Conservation (phyloP, 345 rosid species). For the Ricinus communis region DNA sequence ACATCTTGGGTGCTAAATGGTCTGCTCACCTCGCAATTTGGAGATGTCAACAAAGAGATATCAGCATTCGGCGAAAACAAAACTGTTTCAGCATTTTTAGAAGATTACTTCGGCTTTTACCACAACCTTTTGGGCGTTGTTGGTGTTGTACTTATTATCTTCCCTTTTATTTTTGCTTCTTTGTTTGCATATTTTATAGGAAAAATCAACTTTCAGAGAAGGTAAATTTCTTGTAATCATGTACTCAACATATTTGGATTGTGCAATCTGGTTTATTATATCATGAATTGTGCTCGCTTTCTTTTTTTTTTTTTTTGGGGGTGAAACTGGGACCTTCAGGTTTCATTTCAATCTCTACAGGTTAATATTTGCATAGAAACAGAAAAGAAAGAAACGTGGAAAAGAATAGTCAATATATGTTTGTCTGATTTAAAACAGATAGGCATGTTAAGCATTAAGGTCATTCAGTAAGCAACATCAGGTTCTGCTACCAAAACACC, state of each 20-base stretch:
- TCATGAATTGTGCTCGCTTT: too few species aligned
- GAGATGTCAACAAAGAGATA: slow-evolving; percentile 50
- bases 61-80: slow-evolving; percentile 46
- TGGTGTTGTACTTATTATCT: slow-evolving; percentile 41
- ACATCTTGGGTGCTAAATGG: slow-evolving; percentile 71
- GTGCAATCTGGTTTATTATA: background rate
- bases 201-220: slow-evolving; percentile 54
- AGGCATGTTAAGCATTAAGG: too few species aligned
- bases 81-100: slow-evolving; percentile 43
- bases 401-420: too few species aligned
- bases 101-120: slow-evolving; percentile 57
- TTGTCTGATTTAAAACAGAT: too few species aligned
- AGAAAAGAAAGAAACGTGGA: too few species aligned
- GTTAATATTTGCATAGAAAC: too few species aligned
- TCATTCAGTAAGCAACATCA: too few species aligned
- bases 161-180: slow-evolving; percentile 53
- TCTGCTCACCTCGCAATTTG: slow-evolving; percentile 69
- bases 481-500: too few species aligned
- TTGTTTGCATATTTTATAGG: slow-evolving; percentile 57
- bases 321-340: too few species aligned
- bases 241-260: background rate
- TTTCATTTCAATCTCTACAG: too few species aligned
- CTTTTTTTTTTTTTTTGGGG: too few species aligned
- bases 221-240: slow-evolving; percentile 34
- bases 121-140: slow-evolving; percentile 35